A percentile compares a stretch with the other conserved stretches of the same genome.
Conservation (phyloP, 345 rosid species). For the Eucalyptus erythrocorys region DNA sequence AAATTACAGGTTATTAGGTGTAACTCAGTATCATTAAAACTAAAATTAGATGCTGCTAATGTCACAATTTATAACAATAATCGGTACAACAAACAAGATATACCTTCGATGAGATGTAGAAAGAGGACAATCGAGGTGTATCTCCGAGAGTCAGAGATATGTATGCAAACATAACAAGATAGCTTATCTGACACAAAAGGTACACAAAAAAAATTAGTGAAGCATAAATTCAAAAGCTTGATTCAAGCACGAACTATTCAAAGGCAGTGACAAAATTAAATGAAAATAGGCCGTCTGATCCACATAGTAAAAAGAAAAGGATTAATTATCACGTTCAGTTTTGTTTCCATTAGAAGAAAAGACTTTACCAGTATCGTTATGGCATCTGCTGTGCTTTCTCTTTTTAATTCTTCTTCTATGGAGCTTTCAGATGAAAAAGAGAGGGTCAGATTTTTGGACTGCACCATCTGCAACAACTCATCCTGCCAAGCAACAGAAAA, state of each 20-base stretch:
- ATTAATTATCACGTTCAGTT: neutral
- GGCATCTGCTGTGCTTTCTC: constrained; percentile 96
- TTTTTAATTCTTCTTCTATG: constrained; percentile 88
- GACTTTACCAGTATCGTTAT: constrained; percentile 64
- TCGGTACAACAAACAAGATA: neutral
- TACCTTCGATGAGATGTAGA: constrained; percentile 90
- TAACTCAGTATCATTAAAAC: neutral
- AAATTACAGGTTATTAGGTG: neutral
- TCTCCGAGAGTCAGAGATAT: constrained; percentile 88
- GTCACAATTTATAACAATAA: neutral
- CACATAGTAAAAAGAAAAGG: neutral
- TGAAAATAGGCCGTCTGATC: neutral
- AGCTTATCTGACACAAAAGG: constrained; percentile 67
- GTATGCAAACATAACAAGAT: constrained; percentile 97
- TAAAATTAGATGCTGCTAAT: neutral
- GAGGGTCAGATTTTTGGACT: constrained; percentile 60
- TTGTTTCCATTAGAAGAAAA: neutral
- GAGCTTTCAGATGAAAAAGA: constrained; percentile 96
- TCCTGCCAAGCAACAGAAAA: constrained; percentile 35
- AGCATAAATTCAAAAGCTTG: neutral
- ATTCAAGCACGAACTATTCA: neutral
- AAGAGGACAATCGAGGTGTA: constrained; percentile 53
- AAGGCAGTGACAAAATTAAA: neutral
- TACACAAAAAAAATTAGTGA: neutral
- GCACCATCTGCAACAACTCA: constrained; percentile 72